A percentile compares a stretch with the other conserved stretches of the same genome.
phyloP scores from a whole-genome alignment of 768 basidiomycete species.

The Exidia glandulosa region DNA sequence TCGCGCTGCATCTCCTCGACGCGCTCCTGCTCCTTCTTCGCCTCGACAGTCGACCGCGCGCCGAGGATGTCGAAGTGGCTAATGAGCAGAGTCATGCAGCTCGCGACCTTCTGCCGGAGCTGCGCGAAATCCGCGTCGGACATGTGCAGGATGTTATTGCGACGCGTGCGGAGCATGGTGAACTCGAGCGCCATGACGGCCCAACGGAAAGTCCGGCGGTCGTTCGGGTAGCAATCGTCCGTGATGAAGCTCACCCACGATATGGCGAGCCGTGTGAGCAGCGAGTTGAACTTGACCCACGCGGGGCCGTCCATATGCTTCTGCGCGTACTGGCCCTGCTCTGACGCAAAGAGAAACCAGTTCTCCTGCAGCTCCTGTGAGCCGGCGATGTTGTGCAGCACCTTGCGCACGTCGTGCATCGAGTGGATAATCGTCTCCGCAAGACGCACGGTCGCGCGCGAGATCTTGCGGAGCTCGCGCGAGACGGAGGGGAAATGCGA shows the following conservation, averaged over 20 bases:
- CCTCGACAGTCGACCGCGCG: conserved; percentile 79
- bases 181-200: conserved; percentile 94
- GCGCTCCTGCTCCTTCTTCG: conserved; percentile 80
- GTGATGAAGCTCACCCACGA: conserved; percentile 98
- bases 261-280: conserved; percentile 83
- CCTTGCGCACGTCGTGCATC: conserved; percentile 71
- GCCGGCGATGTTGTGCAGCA: conserved; percentile 45
- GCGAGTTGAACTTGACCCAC: conserved; percentile 65
- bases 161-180: conserved; percentile 74
- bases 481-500: conserved; percentile 88
- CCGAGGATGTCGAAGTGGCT: conserved; percentile 97
- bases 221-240: conserved; percentile 93
- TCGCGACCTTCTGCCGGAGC: conserved; percentile 83
- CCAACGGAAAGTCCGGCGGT: conserved; percentile 95
- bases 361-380: conserved; percentile 83
- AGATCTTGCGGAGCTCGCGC: conserved; percentile 80
- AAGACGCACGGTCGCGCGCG: conserved; percentile 77
- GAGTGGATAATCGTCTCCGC: conserved; percentile 91
- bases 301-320: conserved; percentile 72
- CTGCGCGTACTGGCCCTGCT: conserved; percentile 85
- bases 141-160: conserved; percentile 81
- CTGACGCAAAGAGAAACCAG: conserved; percentile 95
- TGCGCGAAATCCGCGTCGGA: conserved; percentile 83
- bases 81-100: conserved; percentile 93
- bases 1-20: conserved; percentile 52